phyloP scores from a whole-genome alignment of 495 filamentous ascomycete species.

The Pyrenula massariospora region DNA sequence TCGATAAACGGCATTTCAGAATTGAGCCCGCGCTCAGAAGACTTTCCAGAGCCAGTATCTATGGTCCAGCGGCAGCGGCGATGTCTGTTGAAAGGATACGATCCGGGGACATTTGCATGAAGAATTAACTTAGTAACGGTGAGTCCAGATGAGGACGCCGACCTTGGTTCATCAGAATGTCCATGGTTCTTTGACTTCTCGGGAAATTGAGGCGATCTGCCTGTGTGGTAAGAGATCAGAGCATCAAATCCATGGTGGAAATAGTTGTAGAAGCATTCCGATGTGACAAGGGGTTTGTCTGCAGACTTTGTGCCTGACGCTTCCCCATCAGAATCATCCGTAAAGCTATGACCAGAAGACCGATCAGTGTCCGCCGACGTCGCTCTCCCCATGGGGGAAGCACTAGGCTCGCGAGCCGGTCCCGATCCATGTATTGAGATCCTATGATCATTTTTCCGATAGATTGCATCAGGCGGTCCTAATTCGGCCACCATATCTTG shows the following conservation, averaged over 20 bases:
- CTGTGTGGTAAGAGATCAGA: conserved; percentile 68
- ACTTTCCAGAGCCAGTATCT: conserved; percentile 25
- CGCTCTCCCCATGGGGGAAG: conserved; percentile 35
- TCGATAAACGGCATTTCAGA: conserved; percentile 72
- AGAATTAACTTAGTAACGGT: conserved; percentile 84
- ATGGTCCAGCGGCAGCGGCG: conserved; percentile 83
- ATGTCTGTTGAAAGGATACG: conserved; percentile 92
- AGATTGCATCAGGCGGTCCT: conserved; percentile 89
- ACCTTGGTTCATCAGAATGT: conserved; percentile 10
- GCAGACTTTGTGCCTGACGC: conserved; percentile 15
- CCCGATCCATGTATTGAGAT: conserved; percentile 68
- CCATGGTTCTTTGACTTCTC: conserved; percentile 3
- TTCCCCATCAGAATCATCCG: conserved; percentile 68
- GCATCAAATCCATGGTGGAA: conserved; percentile 92
- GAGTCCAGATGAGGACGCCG: conserved; percentile 29
- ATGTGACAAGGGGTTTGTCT: conserved; percentile 27
- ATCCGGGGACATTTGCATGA: conserved; percentile 89
- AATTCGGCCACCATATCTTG: conserved; percentile 86
- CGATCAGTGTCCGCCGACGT: conserved; percentile 71
- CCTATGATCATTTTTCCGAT: conserved; percentile 81
- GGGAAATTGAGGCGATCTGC: conserved; percentile 55
- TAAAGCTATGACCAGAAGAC: conserved; percentile 63
- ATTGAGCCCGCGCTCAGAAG: conserved; percentile 24
- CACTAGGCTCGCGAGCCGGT: conserved; percentile 26
- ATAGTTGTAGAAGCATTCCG: conserved; percentile 93